A percentile compares a stretch with the other conserved stretches of the same genome.
Conservation (phyloP, 805 yeast species). For the Saturnispora serradocipensis region DNA sequence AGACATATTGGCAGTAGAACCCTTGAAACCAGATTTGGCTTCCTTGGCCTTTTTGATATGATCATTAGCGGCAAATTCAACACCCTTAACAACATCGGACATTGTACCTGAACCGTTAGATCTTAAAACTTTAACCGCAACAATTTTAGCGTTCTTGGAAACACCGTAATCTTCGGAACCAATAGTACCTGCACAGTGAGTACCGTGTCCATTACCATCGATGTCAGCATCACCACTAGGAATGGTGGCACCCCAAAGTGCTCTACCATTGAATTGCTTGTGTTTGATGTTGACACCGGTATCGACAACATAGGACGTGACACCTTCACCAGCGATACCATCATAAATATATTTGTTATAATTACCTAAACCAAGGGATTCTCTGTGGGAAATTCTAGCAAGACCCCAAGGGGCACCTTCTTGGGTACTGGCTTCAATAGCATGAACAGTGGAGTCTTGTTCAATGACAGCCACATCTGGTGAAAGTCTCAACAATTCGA, state of each 20-base stretch:
- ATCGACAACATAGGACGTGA: constrained; percentile 80
- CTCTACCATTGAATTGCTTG: constrained; percentile 75
- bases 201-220: constrained; percentile 92
- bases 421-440: constrained; percentile 57
- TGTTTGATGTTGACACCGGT: constrained; percentile 78
- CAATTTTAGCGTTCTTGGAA: constrained; percentile 69
- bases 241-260: constrained; percentile 76
- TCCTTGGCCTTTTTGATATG: constrained; percentile 45
- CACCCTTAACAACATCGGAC: constrained; percentile 80
- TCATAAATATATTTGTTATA: constrained; percentile 70
- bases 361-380: constrained; percentile 54
- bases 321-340: constrained; percentile 70
- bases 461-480: constrained; percentile 57
- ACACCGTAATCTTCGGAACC: constrained; percentile 76
- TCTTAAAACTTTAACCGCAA: constrained; percentile 77
- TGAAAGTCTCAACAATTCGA: constrained; percentile 55
- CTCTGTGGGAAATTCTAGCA: constrained; percentile 80
- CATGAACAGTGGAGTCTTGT: constrained; percentile 60
- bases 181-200: constrained; percentile 95
- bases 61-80: constrained; percentile 71
- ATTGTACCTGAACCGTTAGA: constrained; percentile 77
- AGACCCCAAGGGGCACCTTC: constrained; percentile 93
- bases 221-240: constrained; percentile 60
- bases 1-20: constrained; percentile 88
- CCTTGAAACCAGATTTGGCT: constrained; percentile 60